Conservation (phyloP, 768 basidiomycete species). For the Tulasnella sp. region DNA sequence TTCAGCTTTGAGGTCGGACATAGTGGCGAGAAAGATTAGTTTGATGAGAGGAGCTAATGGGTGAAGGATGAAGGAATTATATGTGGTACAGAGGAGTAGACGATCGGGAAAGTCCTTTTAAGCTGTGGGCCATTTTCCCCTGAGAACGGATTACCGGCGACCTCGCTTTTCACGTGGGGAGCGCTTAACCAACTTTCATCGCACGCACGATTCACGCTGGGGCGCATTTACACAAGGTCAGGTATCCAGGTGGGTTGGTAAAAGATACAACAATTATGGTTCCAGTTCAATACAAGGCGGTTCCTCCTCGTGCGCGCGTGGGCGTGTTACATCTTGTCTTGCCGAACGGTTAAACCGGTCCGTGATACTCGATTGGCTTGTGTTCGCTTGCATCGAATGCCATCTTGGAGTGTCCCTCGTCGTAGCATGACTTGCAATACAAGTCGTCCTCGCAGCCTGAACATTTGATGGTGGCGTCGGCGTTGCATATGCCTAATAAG, state of each 20-base stretch:
- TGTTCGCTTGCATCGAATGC: slow-evolving; percentile 1
- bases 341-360: not conserved
- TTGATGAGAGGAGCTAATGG: not conserved
- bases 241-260: no score
- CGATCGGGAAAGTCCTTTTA: not conserved
- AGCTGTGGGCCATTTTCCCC: no score
- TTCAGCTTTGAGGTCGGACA: slow-evolving; percentile 61
- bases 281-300: no score
- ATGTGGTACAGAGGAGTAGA: slow-evolving; percentile 7
- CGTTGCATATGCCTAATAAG: slow-evolving; percentile 9
- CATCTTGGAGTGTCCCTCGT: not conserved
- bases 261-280: no score
- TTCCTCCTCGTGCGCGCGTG: not conserved
- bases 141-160: no score
- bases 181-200: no score
- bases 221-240: no score
- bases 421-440: slow-evolving; percentile 11
- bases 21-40: slow-evolving; percentile 25
- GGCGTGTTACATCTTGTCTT: not conserved
- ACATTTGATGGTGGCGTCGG: slow-evolving; percentile 1
- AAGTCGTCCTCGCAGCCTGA: slow-evolving; percentile 11
- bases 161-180: no score
- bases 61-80: not conserved
- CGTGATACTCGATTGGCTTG: slow-evolving; percentile 11
- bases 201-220: no score